These are phyloP conservation scores for Fusarium nisikadoi DNA, from an alignment of 2,329 filamentous ascomycete species.

Conservation along the genomic window DNA sequence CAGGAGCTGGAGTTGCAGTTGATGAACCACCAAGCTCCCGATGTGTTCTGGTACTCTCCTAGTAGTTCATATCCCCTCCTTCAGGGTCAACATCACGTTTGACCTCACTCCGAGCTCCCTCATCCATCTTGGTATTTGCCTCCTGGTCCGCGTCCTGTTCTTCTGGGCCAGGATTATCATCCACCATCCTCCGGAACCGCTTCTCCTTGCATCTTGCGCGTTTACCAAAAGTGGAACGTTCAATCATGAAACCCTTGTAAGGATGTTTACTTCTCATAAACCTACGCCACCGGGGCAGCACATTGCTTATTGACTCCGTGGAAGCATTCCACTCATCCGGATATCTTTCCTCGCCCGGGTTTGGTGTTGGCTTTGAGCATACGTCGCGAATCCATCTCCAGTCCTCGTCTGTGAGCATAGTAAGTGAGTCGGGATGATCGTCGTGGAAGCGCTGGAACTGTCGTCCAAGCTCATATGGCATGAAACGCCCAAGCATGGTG, in stretches of 20 bases:
- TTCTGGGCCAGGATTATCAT: accelerated
- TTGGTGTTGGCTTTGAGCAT: neutral
- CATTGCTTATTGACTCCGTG: neutral
- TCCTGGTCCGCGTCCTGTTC: accelerated
- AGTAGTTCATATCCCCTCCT: too few relatives aligned
- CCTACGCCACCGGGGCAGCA: neutral
- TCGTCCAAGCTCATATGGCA: neutral
- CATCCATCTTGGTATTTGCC: accelerated
- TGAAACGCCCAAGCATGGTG: neutral
- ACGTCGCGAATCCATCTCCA: neutral
- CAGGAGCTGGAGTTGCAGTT: neutral
- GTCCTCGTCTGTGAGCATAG: neutral
- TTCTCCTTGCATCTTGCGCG: neutral
- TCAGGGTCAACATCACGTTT: too few relatives aligned
- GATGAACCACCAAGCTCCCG: neutral
- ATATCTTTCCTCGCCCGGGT: neutral
- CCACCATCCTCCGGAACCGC: accelerated
- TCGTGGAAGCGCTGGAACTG: neutral
- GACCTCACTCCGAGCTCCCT: neutral
- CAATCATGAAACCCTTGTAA: neutral
- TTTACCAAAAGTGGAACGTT: neutral
- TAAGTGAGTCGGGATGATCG: neutral
- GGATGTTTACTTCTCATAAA: neutral
- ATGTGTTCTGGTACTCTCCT: accelerated
- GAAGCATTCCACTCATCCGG: neutral